These are phyloP conservation scores for Melanomma pulvis-pyrius DNA, from an alignment of 495 filamentous ascomycete species.

Conservation along the genomic window DNA sequence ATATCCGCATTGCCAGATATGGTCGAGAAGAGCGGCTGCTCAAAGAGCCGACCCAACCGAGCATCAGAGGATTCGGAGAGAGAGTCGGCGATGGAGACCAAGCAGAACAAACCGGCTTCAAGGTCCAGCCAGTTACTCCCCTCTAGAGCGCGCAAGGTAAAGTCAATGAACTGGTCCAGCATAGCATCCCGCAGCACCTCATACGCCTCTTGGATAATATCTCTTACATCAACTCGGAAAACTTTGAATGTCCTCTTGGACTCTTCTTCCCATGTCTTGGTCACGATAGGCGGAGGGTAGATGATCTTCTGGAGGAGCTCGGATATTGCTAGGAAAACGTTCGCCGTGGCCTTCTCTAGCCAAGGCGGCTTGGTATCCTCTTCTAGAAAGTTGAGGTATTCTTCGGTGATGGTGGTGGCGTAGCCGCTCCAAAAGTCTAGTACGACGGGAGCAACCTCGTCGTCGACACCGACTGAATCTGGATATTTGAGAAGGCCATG, in stretches of 20 bases:
- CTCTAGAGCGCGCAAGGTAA: constrained; percentile 62
- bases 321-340: constrained; percentile 60
- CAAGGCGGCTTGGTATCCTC: constrained; percentile 41
- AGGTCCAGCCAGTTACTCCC: constrained; percentile 71
- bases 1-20: constrained; percentile 54
- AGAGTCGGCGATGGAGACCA: constrained; percentile 70
- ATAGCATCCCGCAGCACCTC: constrained; percentile 68
- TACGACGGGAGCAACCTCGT: constrained; percentile 72
- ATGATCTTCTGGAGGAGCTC: constrained; percentile 66
- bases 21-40: constrained; percentile 62
- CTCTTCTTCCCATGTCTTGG: constrained; percentile 66
- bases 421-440: constrained; percentile 85
- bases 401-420: constrained; percentile 58
- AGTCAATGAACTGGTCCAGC: constrained; percentile 68
- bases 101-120: constrained; percentile 78
- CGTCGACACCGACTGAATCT: constrained; percentile 75
- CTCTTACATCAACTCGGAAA: constrained; percentile 78
- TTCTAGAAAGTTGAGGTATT: constrained; percentile 42
- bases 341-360: constrained; percentile 41
- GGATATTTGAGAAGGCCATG: constrained; percentile 68
- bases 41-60: constrained; percentile 71
- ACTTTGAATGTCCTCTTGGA: constrained; percentile 72
- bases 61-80: constrained; percentile 57
- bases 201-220: constrained; percentile 78
- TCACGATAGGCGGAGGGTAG: constrained; percentile 18